Conservation (phyloP, 768 basidiomycete species). For the Lentinus brumalis region DNA sequence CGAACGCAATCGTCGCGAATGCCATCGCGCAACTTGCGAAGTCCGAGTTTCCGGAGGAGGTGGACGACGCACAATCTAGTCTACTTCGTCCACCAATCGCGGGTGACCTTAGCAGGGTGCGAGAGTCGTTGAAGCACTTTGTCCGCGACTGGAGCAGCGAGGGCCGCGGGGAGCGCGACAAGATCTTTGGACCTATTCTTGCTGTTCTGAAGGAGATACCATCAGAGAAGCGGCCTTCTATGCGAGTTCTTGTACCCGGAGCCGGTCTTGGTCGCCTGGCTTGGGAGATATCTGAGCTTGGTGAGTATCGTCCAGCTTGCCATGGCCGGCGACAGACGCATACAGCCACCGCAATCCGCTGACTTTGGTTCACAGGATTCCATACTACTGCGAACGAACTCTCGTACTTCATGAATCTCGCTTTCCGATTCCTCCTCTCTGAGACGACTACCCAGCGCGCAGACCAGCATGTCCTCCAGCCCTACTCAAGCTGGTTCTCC, state of each 20-base stretch:
- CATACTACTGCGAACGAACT: constrained; percentile 63
- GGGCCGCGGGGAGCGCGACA: constrained; percentile 53
- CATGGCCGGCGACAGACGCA: too few species aligned
- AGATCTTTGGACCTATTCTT: constrained; percentile 59
- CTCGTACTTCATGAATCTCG: constrained; percentile 67
- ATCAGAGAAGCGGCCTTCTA: constrained; percentile 30
- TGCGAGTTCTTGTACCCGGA: constrained; percentile 62
- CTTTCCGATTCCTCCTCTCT: constrained; percentile 59
- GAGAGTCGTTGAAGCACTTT: constrained; percentile 68
- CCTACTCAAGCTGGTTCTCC: constrained; percentile 71
- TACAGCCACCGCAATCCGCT: not conserved
- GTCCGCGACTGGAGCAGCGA: constrained; percentile 71
- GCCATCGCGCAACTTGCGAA: constrained; percentile 43
- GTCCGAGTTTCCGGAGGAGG: constrained; percentile 28
- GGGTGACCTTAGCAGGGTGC: constrained; percentile 50
- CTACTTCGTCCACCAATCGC: constrained; percentile 4
- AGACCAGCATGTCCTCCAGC: constrained; percentile 56
- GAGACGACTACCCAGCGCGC: constrained; percentile 40
- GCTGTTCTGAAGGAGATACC: constrained; percentile 39
- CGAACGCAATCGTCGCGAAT: constrained; percentile 40
- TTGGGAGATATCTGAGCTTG: constrained; percentile 67
- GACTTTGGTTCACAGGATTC: constrained; percentile 36
- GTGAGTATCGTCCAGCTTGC: constrained; percentile 33
- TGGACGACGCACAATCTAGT: not conserved
- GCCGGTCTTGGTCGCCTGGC: constrained; percentile 65